Evolutionary conservation across 345 rosid species (phyloP).

Genomic region (Geranium rotundifolium): DNA sequence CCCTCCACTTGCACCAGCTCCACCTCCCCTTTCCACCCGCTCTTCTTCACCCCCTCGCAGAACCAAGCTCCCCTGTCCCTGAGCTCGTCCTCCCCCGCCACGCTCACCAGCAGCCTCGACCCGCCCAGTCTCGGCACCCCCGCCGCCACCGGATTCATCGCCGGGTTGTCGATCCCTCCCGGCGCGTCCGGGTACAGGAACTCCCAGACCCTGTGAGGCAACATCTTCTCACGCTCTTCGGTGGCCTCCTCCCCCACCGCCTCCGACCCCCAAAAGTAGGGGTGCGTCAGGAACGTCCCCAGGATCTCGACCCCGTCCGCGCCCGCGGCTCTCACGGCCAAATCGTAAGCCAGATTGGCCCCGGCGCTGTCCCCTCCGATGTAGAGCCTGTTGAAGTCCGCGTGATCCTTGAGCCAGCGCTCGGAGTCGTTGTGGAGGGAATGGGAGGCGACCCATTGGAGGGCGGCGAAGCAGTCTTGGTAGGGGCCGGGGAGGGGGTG

Average conservation of each 20-base stretch:
- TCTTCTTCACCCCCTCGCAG: slow-evolving; percentile 20
- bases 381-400: slow-evolving; percentile 21
- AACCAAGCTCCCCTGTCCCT: slow-evolving; percentile 25
- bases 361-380: slow-evolving; percentile 41
- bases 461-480: slow-evolving; percentile 37
- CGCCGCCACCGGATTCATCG: slow-evolving; percentile 20
- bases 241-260: slow-evolving; percentile 22
- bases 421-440: slow-evolving; percentile 6
- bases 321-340: slow-evolving; percentile 20
- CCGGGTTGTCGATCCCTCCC: slow-evolving; percentile 26
- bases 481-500: slow-evolving; percentile 23
- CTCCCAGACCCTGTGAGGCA: slow-evolving; percentile 9
- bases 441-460: slow-evolving; percentile 29
- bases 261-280: slow-evolving; percentile 42
- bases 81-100: slow-evolving; percentile 22
- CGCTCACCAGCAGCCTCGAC: slow-evolving; percentile 20
- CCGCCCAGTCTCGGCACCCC: slow-evolving; percentile 27
- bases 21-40: slow-evolving; percentile 29
- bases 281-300: slow-evolving; percentile 29
- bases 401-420: slow-evolving; percentile 28
- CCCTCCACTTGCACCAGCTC: slow-evolving; percentile 22
- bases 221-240: slow-evolving; percentile 7
- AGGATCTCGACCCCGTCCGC: slow-evolving; percentile 15
- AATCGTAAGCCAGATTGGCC: slow-evolving; percentile 24
- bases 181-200: slow-evolving; percentile 18